Conservation (phyloP, 345 rosid species). For the Pistacia integerrima region DNA sequence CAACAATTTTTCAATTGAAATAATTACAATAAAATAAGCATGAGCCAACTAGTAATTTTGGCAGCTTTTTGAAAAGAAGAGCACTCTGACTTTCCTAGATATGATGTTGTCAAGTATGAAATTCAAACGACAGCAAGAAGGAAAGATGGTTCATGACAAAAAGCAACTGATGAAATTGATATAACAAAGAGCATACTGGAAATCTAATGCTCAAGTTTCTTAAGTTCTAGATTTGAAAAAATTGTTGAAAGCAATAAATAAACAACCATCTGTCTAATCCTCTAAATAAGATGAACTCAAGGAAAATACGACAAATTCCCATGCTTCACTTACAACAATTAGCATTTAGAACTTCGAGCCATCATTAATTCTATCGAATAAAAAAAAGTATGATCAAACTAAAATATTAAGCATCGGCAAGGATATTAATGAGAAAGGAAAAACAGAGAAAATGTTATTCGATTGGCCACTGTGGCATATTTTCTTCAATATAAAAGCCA, state of each 20-base stretch:
- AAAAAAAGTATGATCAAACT: too few species aligned
- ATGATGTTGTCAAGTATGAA: background rate
- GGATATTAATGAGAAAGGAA: too few species aligned
- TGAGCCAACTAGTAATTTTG: background rate
- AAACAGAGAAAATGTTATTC: too few species aligned
- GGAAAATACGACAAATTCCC: background rate
- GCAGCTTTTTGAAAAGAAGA: background rate
- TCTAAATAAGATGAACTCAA: background rate
- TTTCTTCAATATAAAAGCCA: too few species aligned
- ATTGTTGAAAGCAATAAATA: background rate
- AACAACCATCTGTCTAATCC: background rate
- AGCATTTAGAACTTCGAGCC: background rate
- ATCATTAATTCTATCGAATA: background rate
- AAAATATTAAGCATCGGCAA: too few species aligned
- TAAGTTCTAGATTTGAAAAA: background rate
- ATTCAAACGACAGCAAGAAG: background rate
- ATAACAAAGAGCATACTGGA: background rate
- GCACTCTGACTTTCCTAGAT: background rate
- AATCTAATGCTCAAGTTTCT: background rate
- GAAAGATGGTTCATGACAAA: background rate
- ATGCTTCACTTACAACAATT: background rate
- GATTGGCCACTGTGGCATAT: too few species aligned
- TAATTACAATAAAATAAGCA: background rate
- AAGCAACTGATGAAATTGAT: background rate
- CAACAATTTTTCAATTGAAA: background rate